Evolutionary conservation across 2,329 filamentous ascomycete species (phyloP).

Genomic region (Pseudogymnoascus sp.): DNA sequence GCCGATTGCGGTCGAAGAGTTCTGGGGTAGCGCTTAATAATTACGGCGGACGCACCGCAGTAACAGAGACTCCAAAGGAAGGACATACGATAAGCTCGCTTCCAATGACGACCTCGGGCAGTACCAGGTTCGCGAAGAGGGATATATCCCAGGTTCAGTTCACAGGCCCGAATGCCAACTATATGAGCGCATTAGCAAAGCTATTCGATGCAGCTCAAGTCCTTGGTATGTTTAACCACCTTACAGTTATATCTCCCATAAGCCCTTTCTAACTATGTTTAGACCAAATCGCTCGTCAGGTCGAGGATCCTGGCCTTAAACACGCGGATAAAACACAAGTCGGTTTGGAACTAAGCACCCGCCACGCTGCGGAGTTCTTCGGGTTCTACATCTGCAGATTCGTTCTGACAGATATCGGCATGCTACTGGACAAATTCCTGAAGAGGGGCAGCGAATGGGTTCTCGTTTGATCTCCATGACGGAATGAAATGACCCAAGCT

Average conservation of each 20-base stretch:
- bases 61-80: slow-evolving; percentile 40
- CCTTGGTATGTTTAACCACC: slow-evolving; percentile 58
- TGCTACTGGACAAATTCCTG: slow-evolving; percentile 92
- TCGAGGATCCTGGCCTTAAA: slow-evolving; percentile 86
- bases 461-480: slow-evolving; percentile 29
- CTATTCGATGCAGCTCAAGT: slow-evolving; percentile 90
- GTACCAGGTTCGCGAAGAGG: slow-evolving; percentile 60
- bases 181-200: slow-evolving; percentile 83
- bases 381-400: slow-evolving; percentile 95
- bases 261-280: slow-evolving; percentile 22
- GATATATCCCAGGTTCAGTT: slow-evolving; percentile 63
- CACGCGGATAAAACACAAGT: slow-evolving; percentile 92
- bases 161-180: slow-evolving; percentile 74
- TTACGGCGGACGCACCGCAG: slow-evolving; percentile 39
- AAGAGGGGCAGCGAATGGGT: slow-evolving; percentile 98
- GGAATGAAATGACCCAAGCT: neutral
- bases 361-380: slow-evolving; percentile 95
- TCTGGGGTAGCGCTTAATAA: slow-evolving; percentile 55
- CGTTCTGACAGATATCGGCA: slow-evolving; percentile 72
- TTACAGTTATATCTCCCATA: neutral
- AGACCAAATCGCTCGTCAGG: slow-evolving; percentile 95
- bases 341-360: slow-evolving; percentile 83
- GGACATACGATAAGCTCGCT: slow-evolving; percentile 62
- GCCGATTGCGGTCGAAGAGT: slow-evolving; percentile 81
- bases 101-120: slow-evolving; percentile 59